Evolutionary conservation across 495 filamentous ascomycete species (phyloP).

Genomic region (Amphirosellinia nigrospora): DNA sequence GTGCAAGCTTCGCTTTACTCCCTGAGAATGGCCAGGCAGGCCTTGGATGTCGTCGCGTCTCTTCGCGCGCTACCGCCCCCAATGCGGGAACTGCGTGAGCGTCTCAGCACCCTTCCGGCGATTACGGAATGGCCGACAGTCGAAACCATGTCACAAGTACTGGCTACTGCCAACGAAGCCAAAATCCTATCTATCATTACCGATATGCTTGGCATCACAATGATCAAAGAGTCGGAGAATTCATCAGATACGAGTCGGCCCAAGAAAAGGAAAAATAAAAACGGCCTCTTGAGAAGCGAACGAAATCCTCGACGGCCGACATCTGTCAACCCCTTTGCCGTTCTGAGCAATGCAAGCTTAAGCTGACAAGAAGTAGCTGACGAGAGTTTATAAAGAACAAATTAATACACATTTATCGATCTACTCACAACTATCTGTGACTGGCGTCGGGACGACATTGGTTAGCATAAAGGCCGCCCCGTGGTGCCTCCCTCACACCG

Average conservation of each 20-base stretch:
- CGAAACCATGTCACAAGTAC: conserved; percentile 25
- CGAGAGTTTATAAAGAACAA: not conserved
- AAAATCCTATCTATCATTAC: conserved; percentile 25
- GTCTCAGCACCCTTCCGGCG: conserved; percentile 30
- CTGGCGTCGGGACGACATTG: not conserved
- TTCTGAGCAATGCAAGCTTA: conserved; percentile 31
- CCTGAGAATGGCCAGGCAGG: conserved; percentile 66
- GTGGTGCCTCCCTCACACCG: too few species aligned
- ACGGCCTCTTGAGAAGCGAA: conserved; percentile 9
- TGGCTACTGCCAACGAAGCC: conserved; percentile 24
- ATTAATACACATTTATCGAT: not conserved
- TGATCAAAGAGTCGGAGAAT: conserved; percentile 1
- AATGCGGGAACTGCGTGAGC: conserved; percentile 25
- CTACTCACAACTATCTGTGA: not conserved
- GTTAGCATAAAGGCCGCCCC: not conserved
- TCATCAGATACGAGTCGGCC: not conserved
- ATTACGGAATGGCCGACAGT: conserved; percentile 38
- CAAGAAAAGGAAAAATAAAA: conserved; percentile 15
- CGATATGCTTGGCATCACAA: conserved; percentile 30
- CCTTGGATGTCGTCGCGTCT: conserved; percentile 45
- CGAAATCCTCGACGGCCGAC: conserved; percentile 15
- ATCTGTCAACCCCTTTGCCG: conserved; percentile 32
- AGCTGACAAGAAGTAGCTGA: conserved; percentile 5
- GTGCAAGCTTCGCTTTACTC: conserved; percentile 69
- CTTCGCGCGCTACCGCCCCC: conserved; percentile 26